Evolutionary conservation across 345 rosid species (phyloP).

Genomic region (Murraya koenigii): DNA sequence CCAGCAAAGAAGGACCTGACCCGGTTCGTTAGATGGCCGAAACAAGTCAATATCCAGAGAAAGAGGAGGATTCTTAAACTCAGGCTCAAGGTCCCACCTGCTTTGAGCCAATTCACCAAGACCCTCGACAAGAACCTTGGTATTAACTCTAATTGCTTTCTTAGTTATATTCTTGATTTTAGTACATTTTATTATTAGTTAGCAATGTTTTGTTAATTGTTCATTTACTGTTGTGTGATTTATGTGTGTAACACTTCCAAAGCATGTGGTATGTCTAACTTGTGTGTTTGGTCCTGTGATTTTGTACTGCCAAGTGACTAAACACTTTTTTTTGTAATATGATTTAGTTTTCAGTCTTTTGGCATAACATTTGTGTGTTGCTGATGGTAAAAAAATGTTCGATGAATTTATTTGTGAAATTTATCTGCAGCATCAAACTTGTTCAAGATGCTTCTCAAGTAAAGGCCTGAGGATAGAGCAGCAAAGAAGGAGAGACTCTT

Average conservation of each 20-base stretch:
- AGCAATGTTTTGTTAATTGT: too few relatives aligned
- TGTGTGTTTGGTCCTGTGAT: not conserved
- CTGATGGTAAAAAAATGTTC: not conserved
- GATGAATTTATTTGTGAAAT: not conserved
- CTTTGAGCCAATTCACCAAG: slow-evolving; percentile 86
- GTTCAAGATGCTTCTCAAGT: slow-evolving; percentile 68
- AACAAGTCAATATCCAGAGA: slow-evolving; percentile 69
- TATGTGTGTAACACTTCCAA: too few relatives aligned
- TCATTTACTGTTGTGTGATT: too few relatives aligned
- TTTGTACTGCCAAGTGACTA: not conserved
- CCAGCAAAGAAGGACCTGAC: slow-evolving; percentile 85
- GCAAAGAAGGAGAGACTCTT: slow-evolving; percentile 62
- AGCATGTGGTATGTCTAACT: not conserved
- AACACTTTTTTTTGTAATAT: not conserved
- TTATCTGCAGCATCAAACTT: slow-evolving; percentile 47
- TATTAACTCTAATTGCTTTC: slow-evolving; percentile 10
- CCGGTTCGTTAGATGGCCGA: slow-evolving; percentile 73
- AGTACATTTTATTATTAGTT: too few relatives aligned
- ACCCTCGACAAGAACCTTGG: slow-evolving; percentile 90
- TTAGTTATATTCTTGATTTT: too few relatives aligned
- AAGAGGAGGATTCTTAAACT: slow-evolving; percentile 76
- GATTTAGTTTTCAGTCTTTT: not conserved
- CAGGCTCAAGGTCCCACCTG: slow-evolving; percentile 88
- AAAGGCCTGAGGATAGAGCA: slow-evolving; percentile 66
- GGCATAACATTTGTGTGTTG: not conserved